These are phyloP conservation scores for Boletus rex-veris DNA, from an alignment of 768 basidiomycete genomes.

Conservation along the genomic window DNA sequence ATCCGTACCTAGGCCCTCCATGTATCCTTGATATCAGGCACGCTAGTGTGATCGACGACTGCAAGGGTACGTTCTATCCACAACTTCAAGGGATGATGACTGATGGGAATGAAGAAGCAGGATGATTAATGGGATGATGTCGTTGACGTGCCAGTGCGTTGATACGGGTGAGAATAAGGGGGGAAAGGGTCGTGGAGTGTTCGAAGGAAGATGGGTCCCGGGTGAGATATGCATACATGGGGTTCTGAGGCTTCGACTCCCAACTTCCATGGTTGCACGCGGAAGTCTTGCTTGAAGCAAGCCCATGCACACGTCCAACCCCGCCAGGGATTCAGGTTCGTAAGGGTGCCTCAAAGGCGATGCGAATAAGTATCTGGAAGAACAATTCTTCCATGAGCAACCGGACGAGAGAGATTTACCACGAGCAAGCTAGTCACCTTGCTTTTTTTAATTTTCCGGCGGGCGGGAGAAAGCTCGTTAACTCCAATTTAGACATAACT, in stretches of 20 bases:
- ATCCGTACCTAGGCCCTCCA: too few species aligned
- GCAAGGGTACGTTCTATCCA: neutral
- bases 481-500: constrained; percentile 10
- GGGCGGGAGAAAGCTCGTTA: constrained; percentile 1
- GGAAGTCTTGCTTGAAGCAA: too few species aligned
- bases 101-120: neutral
- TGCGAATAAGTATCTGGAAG: neutral
- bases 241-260: too few species aligned
- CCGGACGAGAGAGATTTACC: neutral
- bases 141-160: too few species aligned
- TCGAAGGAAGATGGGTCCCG: too few species aligned
- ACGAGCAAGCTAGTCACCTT: neutral
- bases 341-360: neutral
- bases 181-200: too few species aligned
- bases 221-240: too few species aligned
- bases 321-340: too few species aligned
- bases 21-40: neutral
- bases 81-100: too few species aligned
- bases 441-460: neutral
- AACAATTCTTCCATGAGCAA: neutral
- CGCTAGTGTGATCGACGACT: neutral
- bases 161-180: neutral
- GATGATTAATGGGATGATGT: neutral
- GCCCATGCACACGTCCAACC: too few species aligned
- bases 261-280: neutral